Percentiles rank a stretch among this genome's conserved stretches.
Evolutionary conservation across 2,329 filamentous ascomycete species (phyloP).

Genomic region (Aspergillus sp.): DNA sequence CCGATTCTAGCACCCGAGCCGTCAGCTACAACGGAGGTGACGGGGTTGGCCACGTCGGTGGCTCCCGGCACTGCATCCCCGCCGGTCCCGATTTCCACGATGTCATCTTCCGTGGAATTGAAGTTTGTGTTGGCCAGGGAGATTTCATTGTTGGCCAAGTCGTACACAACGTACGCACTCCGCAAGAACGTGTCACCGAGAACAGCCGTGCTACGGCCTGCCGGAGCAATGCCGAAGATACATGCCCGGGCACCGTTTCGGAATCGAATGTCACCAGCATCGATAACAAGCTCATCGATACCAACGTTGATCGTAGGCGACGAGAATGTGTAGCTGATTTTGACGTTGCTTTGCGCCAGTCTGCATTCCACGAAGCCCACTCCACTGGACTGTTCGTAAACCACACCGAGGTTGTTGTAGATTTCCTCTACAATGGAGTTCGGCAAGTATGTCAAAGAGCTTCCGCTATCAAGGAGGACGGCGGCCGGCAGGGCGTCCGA

Average conservation of each 20-base stretch:
- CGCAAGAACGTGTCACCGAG: conserved; percentile 64
- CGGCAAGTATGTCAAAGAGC: conserved; percentile 40
- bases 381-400: conserved; percentile 57
- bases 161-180: conserved; percentile 63
- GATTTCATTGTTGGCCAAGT: conserved; percentile 60
- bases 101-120: conserved; percentile 50
- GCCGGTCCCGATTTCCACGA: conserved; percentile 56
- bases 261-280: conserved; percentile 42
- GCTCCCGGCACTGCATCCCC: conserved; percentile 52
- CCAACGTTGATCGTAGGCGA: conserved; percentile 54
- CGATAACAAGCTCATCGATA: conserved; percentile 57
- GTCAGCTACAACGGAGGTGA: conserved; percentile 45
- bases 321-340: conserved; percentile 59
- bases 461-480: conserved; percentile 42
- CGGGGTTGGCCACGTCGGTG: conserved; percentile 50
- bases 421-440: conserved; percentile 43
- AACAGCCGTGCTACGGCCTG: conserved; percentile 47
- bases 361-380: conserved; percentile 55
- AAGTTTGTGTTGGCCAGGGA: conserved; percentile 61
- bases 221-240: conserved; percentile 52
- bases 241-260: conserved; percentile 38
- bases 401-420: conserved; percentile 58
- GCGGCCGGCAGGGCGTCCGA: conserved; percentile 41
- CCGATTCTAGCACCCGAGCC: conserved; percentile 46
- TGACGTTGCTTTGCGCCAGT: conserved; percentile 47